Base-by-base conservation (phyloP, 2,329 filamentous ascomycete genomes). In the Colletotrichum limetticola region DNA sequence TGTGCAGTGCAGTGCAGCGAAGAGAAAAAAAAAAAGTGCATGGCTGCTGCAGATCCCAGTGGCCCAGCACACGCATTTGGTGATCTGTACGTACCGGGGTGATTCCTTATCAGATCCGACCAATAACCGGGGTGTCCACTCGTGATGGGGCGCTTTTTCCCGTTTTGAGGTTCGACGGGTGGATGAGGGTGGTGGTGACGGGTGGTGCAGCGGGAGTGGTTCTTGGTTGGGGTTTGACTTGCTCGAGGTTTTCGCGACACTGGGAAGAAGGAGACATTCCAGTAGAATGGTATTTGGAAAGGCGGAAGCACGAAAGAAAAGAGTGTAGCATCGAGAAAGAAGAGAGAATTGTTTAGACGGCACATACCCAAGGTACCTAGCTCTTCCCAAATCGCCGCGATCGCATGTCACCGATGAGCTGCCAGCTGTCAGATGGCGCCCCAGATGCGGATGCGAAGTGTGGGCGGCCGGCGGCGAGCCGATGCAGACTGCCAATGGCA, bases 101-200 rank as follows among this genome's bases (percentile, higher is more conserved):
- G 42, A 53, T 70, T 70, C 55, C 70, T 72, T 72, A 72, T 72
- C 70, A 72, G 70, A 72, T 72, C 70, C 70, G 70, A 65, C 58
- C 60, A 72, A 65, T 72, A 70, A 16, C 70, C 66, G 60, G 56
- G 61, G 35, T 30, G 60, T 26, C 66, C 59, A 72, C 66, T 46
- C 60, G 19, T 49, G 32, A 64, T 53, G 60, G 60, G 22, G 42
- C 42, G 7, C 42, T 49, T 49, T 19, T 22, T 19, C 37, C 37
- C 37, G 37, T 42, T 42, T 42, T 42, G 37, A 42, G 37, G 19
- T 49, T 19, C 19, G 19, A 35, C 16, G 19, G 42, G 19, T 49
- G 42, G 42, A 49, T 22, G 42, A 49, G 19, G 42, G 16, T 9
- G 8, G 19, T 49, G 42, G 16, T 49, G 42, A 49, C 42, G 8